Conservation (phyloP, 2,329 filamentous ascomycete genomes). For the Aphanocladium album region DNA sequence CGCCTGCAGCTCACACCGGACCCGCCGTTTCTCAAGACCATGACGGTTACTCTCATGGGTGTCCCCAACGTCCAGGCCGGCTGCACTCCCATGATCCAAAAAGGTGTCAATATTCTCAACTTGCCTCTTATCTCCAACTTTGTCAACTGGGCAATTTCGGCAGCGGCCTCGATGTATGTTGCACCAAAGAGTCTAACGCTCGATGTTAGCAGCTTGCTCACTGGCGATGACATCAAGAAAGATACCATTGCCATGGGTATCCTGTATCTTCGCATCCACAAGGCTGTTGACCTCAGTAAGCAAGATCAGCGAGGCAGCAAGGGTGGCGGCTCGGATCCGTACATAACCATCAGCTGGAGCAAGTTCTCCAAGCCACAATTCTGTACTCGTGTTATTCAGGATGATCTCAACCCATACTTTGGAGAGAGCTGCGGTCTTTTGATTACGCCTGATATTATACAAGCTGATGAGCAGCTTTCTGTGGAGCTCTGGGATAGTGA, state of each 20-base stretch:
- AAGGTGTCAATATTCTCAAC: slow-evolving; percentile 85
- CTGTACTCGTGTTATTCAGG: slow-evolving; percentile 91
- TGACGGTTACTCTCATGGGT: slow-evolving; percentile 94
- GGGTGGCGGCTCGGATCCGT: slow-evolving; percentile 87
- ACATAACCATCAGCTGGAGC: slow-evolving; percentile 90
- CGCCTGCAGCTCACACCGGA: slow-evolving; percentile 83
- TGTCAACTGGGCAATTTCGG: slow-evolving; percentile 88
- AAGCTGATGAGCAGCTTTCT: slow-evolving; percentile 86
- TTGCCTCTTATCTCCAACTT: slow-evolving; percentile 92
- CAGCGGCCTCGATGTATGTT: slow-evolving; percentile 85
- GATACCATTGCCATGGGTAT: slow-evolving; percentile 80
- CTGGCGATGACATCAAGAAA: slow-evolving; percentile 88
- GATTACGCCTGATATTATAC: slow-evolving; percentile 84
- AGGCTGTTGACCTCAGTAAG: slow-evolving; percentile 81
- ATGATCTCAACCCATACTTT: slow-evolving; percentile 89
- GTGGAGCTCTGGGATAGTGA: slow-evolving; percentile 97
- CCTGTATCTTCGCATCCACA: slow-evolving; percentile 89
- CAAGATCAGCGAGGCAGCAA: slow-evolving; percentile 78
- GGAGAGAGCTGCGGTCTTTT: slow-evolving; percentile 81
- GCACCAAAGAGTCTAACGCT: slow-evolving; percentile 92
- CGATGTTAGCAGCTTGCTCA: slow-evolving; percentile 83
- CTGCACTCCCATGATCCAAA: slow-evolving; percentile 88
- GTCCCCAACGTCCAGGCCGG: slow-evolving; percentile 83
- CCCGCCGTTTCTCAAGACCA: slow-evolving; percentile 83
- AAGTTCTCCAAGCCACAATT: slow-evolving; percentile 98